phyloP scores from a whole-genome alignment of 805 yeast genomes.

The Kodamaea restingae region DNA sequence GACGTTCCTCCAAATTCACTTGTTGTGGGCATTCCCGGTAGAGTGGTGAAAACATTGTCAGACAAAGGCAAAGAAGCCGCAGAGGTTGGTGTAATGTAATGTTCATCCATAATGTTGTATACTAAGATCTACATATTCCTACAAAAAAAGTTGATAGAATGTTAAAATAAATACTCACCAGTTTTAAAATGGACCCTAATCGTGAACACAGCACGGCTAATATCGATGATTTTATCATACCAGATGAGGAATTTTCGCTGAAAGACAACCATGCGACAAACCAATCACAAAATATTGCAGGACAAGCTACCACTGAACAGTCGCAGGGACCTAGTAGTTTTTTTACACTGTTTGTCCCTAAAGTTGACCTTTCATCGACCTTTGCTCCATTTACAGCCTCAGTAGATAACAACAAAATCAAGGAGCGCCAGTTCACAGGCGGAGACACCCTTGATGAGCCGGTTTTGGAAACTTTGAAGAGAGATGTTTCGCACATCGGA shows the following conservation, averaged over 20 bases:
- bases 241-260: constrained; percentile 29
- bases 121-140: too few species aligned
- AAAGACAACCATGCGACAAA: background rate
- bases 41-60: constrained; percentile 33
- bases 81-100: constrained; percentile 4
- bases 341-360: constrained; percentile 21
- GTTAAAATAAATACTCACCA: background rate
- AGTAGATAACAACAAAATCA: constrained; percentile 21
- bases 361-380: constrained; percentile 34
- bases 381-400: constrained; percentile 28
- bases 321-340: constrained; percentile 5
- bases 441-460: constrained; percentile 75
- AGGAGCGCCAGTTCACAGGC: constrained; percentile 56
- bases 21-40: constrained; percentile 64
- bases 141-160: background rate
- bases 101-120: background rate
- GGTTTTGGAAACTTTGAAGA: constrained; percentile 48
- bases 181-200: constrained; percentile 9
- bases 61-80: constrained; percentile 8
- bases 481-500: constrained; percentile 36
- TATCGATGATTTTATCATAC: constrained; percentile 32
- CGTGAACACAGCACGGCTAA: constrained; percentile 15
- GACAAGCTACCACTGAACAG: too few species aligned
- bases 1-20: constrained; percentile 53
- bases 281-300: too few species aligned